Evolutionary conservation across 495 filamentous ascomycete species (phyloP).

Genomic region (Neurospora intermedia): DNA sequence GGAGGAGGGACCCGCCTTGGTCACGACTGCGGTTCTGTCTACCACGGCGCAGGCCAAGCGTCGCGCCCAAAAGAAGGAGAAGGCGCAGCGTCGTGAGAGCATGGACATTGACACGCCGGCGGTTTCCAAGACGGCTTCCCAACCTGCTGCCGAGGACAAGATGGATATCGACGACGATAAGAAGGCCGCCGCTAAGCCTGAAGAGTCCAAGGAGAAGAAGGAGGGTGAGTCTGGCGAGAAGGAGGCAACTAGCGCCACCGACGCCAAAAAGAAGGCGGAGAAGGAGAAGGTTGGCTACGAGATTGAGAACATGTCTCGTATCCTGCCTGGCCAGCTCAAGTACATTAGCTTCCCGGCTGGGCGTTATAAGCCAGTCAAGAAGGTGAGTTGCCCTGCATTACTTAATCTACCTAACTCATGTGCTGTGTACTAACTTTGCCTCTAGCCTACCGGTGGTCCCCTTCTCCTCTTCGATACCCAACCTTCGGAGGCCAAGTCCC

Average conservation of each 20-base stretch:
- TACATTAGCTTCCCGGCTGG: conserved; percentile 83
- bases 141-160: conserved; percentile 55
- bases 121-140: conserved; percentile 59
- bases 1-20: conserved; percentile 85
- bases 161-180: conserved; percentile 72
- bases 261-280: conserved; percentile 72
- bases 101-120: conserved; percentile 83
- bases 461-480: conserved; percentile 81
- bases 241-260: conserved; percentile 36
- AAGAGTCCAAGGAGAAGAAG: conserved; percentile 48
- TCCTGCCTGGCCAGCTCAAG: conserved; percentile 86
- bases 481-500: conserved; percentile 62
- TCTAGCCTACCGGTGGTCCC: conserved; percentile 83
- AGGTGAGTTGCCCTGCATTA: conserved; percentile 45
- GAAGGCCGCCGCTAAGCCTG: conserved; percentile 50
- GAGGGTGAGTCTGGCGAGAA: conserved; percentile 37
- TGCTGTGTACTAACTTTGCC: conserved; percentile 27
- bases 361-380: conserved; percentile 91
- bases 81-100: conserved; percentile 62
- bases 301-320: conserved; percentile 91
- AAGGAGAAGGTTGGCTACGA: conserved; percentile 96
- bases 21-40: conserved; percentile 91
- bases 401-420: background rate
- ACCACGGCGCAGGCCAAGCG: conserved; percentile 96
- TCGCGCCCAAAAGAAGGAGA: conserved; percentile 67